A percentile compares a stretch with the other conserved stretches of the same genome.
Evolutionary conservation across 2,329 filamentous ascomycete genomes (phyloP).

Genomic region (Trichocomaceae sp.): DNA sequence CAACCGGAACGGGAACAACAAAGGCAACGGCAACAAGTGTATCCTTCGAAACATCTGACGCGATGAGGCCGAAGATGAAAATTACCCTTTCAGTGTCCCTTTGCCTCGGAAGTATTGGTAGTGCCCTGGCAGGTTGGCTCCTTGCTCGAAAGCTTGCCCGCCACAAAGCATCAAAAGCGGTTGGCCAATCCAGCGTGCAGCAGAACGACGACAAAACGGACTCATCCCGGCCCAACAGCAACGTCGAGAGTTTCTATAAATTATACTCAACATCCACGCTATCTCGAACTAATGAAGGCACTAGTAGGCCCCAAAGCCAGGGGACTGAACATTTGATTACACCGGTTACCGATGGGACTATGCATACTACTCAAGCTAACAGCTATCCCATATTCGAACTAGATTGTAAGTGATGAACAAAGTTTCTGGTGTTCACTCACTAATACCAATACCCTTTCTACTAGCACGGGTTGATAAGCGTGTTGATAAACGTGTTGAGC

Average conservation of each 20-base stretch:
- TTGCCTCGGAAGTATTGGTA: neutral
- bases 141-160: neutral
- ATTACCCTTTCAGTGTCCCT: neutral
- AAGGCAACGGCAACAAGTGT: neutral
- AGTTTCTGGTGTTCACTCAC: neutral
- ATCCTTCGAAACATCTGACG: neutral
- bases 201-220: neutral
- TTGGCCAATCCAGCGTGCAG: neutral
- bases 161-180: neutral
- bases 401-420: slow-evolving; percentile 4
- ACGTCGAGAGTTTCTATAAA: neutral
- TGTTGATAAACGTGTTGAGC: slow-evolving; percentile 8
- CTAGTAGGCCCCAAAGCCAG: neutral
- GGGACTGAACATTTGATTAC: neutral
- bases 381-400: slow-evolving; percentile 8
- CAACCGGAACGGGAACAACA: neutral
- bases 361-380: neutral
- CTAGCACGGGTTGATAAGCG: slow-evolving; percentile 2
- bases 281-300: neutral
- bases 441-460: neutral
- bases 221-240: neutral
- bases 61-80: neutral
- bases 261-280: neutral
- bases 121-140: neutral
- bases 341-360: neutral